phyloP scores from a whole-genome alignment of 495 filamentous ascomycete species.

The Tuber microsphaerosporum region DNA sequence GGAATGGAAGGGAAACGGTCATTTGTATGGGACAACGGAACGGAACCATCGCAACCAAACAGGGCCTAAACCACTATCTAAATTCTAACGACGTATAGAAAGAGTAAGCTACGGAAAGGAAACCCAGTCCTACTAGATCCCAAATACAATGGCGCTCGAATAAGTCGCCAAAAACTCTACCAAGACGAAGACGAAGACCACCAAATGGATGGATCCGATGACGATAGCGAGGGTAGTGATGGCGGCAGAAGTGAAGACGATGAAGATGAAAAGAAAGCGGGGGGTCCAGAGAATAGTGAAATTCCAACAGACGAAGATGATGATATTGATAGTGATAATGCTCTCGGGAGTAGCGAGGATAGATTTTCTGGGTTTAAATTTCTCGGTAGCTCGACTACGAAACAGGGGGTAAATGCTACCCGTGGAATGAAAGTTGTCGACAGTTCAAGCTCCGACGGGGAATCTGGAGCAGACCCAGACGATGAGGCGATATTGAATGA shows the following conservation, averaged over 20 bases:
- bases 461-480: slow-evolving; percentile 25
- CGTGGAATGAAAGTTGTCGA: slow-evolving; percentile 42
- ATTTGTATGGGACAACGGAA: no score
- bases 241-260: slow-evolving; percentile 23
- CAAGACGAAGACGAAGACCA: slow-evolving; percentile 42
- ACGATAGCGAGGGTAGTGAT: slow-evolving; percentile 44
- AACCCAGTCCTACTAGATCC: slow-evolving; percentile 62
- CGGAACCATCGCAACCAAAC: no score
- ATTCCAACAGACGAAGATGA: slow-evolving; percentile 49
- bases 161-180: slow-evolving; percentile 66
- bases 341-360: slow-evolving; percentile 56
- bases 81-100: slow-evolving; percentile 47
- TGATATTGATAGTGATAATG: slow-evolving; percentile 59
- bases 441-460: slow-evolving; percentile 12
- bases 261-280: slow-evolving; percentile 20
- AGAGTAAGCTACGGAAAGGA: slow-evolving; percentile 74
- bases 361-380: slow-evolving; percentile 52
- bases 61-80: slow-evolving; percentile 14
- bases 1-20: no score
- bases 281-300: slow-evolving; percentile 39
- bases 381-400: slow-evolving; percentile 48
- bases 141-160: slow-evolving; percentile 68
- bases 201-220: slow-evolving; percentile 44
- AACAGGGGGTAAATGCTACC: slow-evolving; percentile 43
- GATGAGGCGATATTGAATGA: slow-evolving; percentile 41